These are phyloP conservation scores for Spatholobus suberectus DNA, from an alignment of 306 rosid genomes.

Conservation along the genomic window DNA sequence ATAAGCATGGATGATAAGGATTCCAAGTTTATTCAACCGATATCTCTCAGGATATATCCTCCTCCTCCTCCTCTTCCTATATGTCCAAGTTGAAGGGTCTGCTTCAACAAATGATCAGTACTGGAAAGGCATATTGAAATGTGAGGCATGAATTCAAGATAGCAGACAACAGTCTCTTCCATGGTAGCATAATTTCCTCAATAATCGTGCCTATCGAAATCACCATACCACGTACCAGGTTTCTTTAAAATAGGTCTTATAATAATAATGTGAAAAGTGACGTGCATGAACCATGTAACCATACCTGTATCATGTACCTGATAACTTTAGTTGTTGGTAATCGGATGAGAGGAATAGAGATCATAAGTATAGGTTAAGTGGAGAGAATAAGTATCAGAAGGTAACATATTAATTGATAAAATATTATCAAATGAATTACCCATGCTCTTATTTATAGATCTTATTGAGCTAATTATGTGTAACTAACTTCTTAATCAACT, in stretches of 20 bases:
- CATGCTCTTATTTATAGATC: too few relatives aligned
- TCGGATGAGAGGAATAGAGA: too few relatives aligned
- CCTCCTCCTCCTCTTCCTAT: neutral
- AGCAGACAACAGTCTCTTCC: slow-evolving; percentile 34
- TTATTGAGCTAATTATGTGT: too few relatives aligned
- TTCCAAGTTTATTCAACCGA: slow-evolving; percentile 33
- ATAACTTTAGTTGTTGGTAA: too few relatives aligned
- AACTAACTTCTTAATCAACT: too few relatives aligned
- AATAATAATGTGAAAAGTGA: too few relatives aligned
- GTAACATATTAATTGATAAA: too few relatives aligned
- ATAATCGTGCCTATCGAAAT: neutral
- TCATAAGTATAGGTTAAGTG: too few relatives aligned
- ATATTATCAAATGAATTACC: too few relatives aligned
- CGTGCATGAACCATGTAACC: too few relatives aligned
- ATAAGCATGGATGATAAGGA: slow-evolving; percentile 45
- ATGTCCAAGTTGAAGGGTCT: slow-evolving; percentile 22
- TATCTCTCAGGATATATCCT: slow-evolving; percentile 24
- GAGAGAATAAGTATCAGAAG: too few relatives aligned
- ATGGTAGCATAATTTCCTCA: neutral
- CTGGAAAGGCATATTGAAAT: neutral
- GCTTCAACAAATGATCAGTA: slow-evolving; percentile 29
- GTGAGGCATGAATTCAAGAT: slow-evolving; percentile 29
- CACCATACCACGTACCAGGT: neutral
- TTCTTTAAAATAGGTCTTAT: neutral
- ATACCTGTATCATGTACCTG: too few relatives aligned